These are phyloP conservation scores for Paecilomyces fulvus DNA, from an alignment of 2,329 filamentous ascomycete genomes.

Conservation along the genomic window DNA sequence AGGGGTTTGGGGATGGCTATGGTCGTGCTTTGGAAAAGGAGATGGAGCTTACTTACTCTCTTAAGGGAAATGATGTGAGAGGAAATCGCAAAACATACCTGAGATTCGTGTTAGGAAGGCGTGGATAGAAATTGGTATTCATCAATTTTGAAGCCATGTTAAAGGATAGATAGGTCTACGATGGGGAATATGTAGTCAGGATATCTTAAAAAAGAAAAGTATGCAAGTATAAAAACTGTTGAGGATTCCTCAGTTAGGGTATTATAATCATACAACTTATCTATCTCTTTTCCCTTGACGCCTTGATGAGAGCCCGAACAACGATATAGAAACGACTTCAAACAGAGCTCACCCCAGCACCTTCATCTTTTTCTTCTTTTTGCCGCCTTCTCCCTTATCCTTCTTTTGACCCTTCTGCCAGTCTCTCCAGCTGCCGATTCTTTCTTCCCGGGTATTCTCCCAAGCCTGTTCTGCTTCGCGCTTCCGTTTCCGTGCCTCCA, in stretches of 20 bases:
- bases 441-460: neutral
- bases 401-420: slow-evolving; percentile 67
- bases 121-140: too few species aligned
- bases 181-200: too few species aligned
- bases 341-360: slow-evolving; percentile 31
- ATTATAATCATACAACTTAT: neutral
- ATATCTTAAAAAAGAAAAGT: neutral
- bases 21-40: too few species aligned
- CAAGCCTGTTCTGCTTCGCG: slow-evolving; percentile 47
- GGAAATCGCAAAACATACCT: too few species aligned
- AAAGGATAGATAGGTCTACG: too few species aligned
- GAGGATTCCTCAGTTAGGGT: neutral
- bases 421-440: slow-evolving; percentile 57
- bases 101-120: too few species aligned
- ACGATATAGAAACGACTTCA: neutral
- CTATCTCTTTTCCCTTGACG: neutral
- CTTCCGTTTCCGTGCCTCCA: slow-evolving; percentile 64
- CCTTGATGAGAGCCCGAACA: neutral
- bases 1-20: too few species aligned
- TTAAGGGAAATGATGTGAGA: too few species aligned
- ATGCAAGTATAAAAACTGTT: neutral
- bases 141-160: too few species aligned
- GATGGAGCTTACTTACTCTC: too few species aligned
- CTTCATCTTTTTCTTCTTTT: slow-evolving; percentile 53
- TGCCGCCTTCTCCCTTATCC: slow-evolving; percentile 42